Conservation (phyloP, 805 yeast species). For the Nakazawaea laoshanensis region DNA sequence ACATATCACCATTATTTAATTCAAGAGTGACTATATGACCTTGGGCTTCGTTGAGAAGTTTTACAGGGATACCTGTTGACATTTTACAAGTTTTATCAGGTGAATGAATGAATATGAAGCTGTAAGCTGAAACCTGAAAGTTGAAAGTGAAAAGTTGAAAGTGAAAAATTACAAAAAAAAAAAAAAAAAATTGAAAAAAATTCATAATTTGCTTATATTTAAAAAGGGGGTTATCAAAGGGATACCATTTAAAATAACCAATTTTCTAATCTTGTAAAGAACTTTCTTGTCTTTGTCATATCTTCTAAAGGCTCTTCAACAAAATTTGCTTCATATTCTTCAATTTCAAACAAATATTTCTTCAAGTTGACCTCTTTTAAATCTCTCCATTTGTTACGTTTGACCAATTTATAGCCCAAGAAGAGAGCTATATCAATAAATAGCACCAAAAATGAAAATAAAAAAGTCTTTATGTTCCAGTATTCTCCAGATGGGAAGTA, state of each 20-base stretch:
- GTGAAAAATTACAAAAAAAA: too few species aligned
- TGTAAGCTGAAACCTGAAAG: too few species aligned
- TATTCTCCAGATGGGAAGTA: conserved; percentile 50
- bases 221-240: too few species aligned
- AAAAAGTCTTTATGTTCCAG: conserved; percentile 58
- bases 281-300: not conserved
- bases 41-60: conserved; percentile 80
- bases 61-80: conserved; percentile 75
- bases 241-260: conserved; percentile 4
- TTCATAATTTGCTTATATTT: too few species aligned
- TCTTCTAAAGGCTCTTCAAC: not conserved
- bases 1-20: conserved; percentile 75
- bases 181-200: too few species aligned
- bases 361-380: conserved; percentile 43
- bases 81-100: conserved; percentile 19
- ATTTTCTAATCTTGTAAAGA: conserved; percentile 1
- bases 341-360: conserved; percentile 48
- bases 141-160: too few species aligned
- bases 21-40: conserved; percentile 85
- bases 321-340: conserved; percentile 39
- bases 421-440: conserved; percentile 44
- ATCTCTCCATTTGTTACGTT: conserved; percentile 36
- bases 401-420: conserved; percentile 41
- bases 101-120: too few species aligned
- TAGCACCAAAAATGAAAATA: conserved; percentile 67